phyloP scores from a whole-genome alignment of 257 asterid species.

The Solanum phureja region DNA sequence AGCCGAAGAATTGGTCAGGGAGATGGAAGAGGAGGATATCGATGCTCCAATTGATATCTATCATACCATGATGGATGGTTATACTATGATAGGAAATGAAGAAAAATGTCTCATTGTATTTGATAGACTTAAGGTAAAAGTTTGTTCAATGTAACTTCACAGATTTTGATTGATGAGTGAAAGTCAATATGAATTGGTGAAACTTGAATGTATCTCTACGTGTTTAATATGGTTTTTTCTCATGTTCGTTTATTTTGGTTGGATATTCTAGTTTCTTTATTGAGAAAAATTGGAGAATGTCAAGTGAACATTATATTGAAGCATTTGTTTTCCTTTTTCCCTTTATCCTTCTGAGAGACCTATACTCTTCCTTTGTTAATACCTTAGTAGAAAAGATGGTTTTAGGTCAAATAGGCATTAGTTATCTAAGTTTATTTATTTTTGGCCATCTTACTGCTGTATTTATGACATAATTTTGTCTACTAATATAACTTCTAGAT shows the following conservation, averaged over 20 bases:
- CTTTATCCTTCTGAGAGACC: neutral
- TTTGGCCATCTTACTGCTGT: neutral
- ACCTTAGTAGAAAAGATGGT: neutral
- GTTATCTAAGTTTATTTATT: neutral
- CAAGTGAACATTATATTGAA: neutral
- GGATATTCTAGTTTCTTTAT: neutral
- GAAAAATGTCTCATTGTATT: constrained; percentile 78
- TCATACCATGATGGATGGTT: constrained; percentile 99
- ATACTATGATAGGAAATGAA: constrained; percentile 63
- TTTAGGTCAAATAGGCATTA: neutral
- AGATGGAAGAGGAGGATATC: constrained; percentile 95
- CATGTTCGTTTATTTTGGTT: neutral
- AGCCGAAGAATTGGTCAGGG: constrained; percentile 88
- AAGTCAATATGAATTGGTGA: neutral
- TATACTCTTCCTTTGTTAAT: neutral
- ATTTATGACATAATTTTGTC: neutral
- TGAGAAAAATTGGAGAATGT: neutral
- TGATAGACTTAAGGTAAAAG: constrained; percentile 67
- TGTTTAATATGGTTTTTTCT: neutral
- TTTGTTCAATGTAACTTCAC: neutral
- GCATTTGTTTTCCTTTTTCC: neutral
- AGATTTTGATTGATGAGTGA: neutral
- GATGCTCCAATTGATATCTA: constrained; percentile 86
- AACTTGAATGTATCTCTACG: neutral
- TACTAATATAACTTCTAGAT: neutral